Percentiles rank a stretch among this genome's conserved stretches.
These are phyloP conservation scores for Phaffia rhodozyma DNA, from an alignment of 1,284 basidiomycete genomes.

Conservation along the genomic window DNA sequence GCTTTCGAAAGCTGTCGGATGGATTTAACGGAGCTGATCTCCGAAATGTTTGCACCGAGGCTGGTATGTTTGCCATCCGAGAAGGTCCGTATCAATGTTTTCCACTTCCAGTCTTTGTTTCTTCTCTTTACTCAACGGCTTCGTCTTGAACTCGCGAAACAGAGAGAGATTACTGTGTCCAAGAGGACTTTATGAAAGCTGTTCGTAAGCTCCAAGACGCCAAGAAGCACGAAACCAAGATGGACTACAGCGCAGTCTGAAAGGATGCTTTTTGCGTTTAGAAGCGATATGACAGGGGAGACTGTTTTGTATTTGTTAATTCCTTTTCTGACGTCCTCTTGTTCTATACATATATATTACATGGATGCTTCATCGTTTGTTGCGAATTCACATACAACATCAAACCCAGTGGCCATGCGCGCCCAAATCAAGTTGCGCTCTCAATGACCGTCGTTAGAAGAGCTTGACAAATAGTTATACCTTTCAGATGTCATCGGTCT, in stretches of 20 bases:
- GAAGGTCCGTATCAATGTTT: slow-evolving; percentile 49
- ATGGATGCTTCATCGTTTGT: background rate
- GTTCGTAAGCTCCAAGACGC: slow-evolving; percentile 89
- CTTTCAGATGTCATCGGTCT: background rate
- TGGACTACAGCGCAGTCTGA: slow-evolving; percentile 11
- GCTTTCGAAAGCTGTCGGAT: slow-evolving; percentile 55
- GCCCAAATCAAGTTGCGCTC: background rate
- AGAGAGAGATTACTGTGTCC: slow-evolving; percentile 68
- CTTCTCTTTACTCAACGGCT: slow-evolving; percentile 15
- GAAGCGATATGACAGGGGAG: background rate
- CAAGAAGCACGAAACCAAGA: slow-evolving; percentile 78
- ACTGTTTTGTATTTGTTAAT: background rate
- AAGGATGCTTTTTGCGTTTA: background rate
- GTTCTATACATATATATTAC: background rate
- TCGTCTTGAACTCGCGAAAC: slow-evolving; percentile 11
- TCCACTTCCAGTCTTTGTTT: background rate
- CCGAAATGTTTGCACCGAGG: slow-evolving; percentile 93
- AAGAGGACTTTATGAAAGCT: slow-evolving; percentile 97
- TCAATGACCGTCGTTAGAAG: background rate
- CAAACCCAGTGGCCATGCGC: background rate
- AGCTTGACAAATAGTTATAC: background rate
- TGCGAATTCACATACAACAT: background rate
- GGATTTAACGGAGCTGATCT: slow-evolving; percentile 92
- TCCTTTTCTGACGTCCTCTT: background rate
- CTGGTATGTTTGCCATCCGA: slow-evolving; percentile 97